Evolutionary conservation across 1,284 basidiomycete species (phyloP).

Genomic region (Coniophora puteana): DNA sequence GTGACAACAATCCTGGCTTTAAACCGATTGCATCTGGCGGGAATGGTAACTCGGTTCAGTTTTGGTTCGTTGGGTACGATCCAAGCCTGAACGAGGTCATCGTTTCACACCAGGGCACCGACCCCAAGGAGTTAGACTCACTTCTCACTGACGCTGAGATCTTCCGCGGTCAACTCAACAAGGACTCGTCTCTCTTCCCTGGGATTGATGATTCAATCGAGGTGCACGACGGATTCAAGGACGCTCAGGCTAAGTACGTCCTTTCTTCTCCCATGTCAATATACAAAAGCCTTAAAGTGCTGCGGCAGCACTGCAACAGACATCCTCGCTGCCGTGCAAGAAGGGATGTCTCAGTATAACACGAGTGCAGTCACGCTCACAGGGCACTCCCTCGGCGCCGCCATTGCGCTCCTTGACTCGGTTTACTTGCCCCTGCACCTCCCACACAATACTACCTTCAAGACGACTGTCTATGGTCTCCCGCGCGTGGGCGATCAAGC

Average conservation of each 20-base stretch:
- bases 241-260: conserved; percentile 48
- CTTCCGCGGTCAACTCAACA: conserved; percentile 27
- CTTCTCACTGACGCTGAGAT: conserved; percentile 53
- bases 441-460: conserved; percentile 27
- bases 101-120: conserved; percentile 32
- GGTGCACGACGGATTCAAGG: conserved; percentile 56
- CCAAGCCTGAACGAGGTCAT: conserved; percentile 24
- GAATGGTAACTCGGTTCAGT: conserved; percentile 49
- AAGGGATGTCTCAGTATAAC: conserved; percentile 34
- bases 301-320: conserved; percentile 39
- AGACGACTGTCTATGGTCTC: conserved; percentile 44
- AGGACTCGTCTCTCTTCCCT: conserved; percentile 53
- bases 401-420: conserved; percentile 46
- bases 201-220: conserved; percentile 43
- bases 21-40: conserved; percentile 57
- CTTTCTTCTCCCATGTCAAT: neutral
- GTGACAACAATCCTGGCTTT: conserved; percentile 51
- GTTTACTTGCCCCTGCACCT: conserved; percentile 35
- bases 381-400: conserved; percentile 56
- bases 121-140: conserved; percentile 24
- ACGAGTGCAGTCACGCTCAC: conserved; percentile 43
- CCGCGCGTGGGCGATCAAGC: conserved; percentile 63
- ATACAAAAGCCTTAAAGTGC: neutral
- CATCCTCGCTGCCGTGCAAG: conserved; percentile 47
- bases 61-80: conserved; percentile 38